Evolutionary conservation across 2,329 filamentous ascomycete genomes (phyloP).

Genomic region (Didymella lethalis): DNA sequence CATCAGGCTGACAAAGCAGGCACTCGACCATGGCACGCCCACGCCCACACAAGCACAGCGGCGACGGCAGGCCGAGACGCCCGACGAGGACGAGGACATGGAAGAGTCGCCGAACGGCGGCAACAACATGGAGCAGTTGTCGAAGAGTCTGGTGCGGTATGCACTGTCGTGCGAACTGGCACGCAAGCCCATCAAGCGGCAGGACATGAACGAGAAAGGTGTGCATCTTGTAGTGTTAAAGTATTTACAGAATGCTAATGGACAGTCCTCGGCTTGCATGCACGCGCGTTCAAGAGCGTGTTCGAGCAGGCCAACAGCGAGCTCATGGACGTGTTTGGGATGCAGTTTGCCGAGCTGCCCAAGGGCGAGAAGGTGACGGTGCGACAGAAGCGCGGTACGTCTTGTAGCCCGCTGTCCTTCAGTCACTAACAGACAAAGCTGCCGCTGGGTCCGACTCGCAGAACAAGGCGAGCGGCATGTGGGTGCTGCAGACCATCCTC

Average conservation of each 20-base stretch:
- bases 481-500: conserved; percentile 78
- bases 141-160: conserved; percentile 69
- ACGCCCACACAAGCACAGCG: conserved; percentile 33
- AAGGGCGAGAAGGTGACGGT: conserved; percentile 81
- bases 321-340: conserved; percentile 80
- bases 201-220: conserved; percentile 65
- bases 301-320: conserved; percentile 79
- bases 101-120: conserved; percentile 30
- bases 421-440: conserved; percentile 46
- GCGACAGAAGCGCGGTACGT: conserved; percentile 76
- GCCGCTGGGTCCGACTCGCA: conserved; percentile 63
- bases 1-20: neutral
- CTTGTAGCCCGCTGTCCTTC: neutral
- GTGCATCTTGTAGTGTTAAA: neutral
- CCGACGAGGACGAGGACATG: conserved; percentile 29
- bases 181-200: conserved; percentile 64
- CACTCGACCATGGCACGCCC: conserved; percentile 26
- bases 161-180: conserved; percentile 68
- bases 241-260: conserved; percentile 10
- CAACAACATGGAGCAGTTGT: conserved; percentile 55
- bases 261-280: conserved; percentile 72
- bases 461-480: conserved; percentile 68
- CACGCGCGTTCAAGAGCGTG: conserved; percentile 75
- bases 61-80: conserved; percentile 26
- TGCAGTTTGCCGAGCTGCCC: conserved; percentile 88